phyloP scores from a whole-genome alignment of 2,329 filamentous ascomycete species.

The Periconia sp. region DNA sequence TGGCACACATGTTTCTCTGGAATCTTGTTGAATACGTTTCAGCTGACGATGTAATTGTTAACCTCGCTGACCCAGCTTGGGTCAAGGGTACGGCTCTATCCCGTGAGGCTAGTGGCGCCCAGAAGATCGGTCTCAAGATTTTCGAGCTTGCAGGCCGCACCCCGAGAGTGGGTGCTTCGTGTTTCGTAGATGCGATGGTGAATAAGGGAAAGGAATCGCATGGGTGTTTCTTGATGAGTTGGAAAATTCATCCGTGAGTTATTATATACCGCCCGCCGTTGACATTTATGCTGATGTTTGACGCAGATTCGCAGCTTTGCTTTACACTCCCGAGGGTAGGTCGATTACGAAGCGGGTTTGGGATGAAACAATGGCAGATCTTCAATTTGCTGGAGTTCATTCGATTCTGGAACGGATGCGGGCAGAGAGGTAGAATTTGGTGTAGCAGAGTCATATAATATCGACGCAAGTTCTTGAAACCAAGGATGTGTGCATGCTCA shows the following conservation, averaged over 20 bases:
- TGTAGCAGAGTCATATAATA: too few species aligned
- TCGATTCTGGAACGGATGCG: too few species aligned
- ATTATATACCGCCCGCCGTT: neutral
- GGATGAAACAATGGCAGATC: constrained; percentile 4
- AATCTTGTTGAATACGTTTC: constrained; percentile 17
- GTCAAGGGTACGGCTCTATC: constrained; percentile 47
- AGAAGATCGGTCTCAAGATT: constrained; percentile 22
- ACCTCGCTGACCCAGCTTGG: constrained; percentile 51
- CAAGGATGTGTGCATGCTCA: too few species aligned
- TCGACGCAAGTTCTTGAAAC: too few species aligned
- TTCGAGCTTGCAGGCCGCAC: constrained; percentile 29
- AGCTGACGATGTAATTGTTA: constrained; percentile 41
- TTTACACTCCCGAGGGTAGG: constrained; percentile 5
- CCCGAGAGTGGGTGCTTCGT: constrained; percentile 47
- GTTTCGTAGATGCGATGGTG: constrained; percentile 51
- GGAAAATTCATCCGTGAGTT: constrained; percentile 51
- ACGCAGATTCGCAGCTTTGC: neutral
- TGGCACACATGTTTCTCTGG: constrained; percentile 18
- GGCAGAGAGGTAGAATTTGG: too few species aligned
- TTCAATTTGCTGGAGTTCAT: constrained; percentile 1
- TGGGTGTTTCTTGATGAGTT: constrained; percentile 54
- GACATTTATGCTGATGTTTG: neutral
- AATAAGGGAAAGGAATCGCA: constrained; percentile 54
- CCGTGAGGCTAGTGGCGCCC: constrained; percentile 10
- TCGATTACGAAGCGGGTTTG: constrained; percentile 2